These are phyloP conservation scores for Ganoderma meredithae DNA, from an alignment of 1,284 basidiomycete genomes.

Conservation along the genomic window DNA sequence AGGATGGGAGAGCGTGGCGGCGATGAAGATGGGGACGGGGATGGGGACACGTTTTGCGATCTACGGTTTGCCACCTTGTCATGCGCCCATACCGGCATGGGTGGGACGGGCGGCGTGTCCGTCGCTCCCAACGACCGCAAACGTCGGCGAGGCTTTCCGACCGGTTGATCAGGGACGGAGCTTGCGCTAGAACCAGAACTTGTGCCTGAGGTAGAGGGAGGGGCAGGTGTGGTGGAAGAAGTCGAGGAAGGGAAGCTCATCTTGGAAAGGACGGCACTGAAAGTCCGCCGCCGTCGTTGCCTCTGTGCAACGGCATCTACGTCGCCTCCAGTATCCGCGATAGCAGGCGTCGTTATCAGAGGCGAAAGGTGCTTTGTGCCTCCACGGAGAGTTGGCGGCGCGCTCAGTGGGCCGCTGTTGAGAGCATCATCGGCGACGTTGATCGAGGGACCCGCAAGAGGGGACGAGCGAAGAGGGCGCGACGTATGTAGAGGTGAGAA, in stretches of 20 bases:
- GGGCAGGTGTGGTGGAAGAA: slow-evolving; percentile 7
- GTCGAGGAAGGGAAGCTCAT: slow-evolving; percentile 21
- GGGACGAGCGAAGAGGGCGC: slow-evolving; percentile 40
- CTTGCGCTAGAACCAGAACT: background rate
- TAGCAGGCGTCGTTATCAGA: slow-evolving; percentile 21
- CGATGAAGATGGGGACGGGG: slow-evolving; percentile 10
- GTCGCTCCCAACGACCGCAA: slow-evolving; percentile 22
- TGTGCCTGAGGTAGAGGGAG: slow-evolving; percentile 6
- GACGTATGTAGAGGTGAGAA: slow-evolving; percentile 28
- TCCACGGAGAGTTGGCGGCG: slow-evolving; percentile 23
- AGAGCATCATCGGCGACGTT: slow-evolving; percentile 34
- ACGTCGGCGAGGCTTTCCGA: slow-evolving; percentile 16
- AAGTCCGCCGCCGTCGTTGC: slow-evolving; percentile 21
- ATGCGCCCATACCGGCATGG: slow-evolving; percentile 25
- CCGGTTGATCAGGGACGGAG: background rate
- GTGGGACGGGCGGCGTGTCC: slow-evolving; percentile 24
- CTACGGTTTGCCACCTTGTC: slow-evolving; percentile 1
- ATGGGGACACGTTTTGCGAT: slow-evolving; percentile 4
- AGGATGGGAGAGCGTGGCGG: slow-evolving; percentile 1
- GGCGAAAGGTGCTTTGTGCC: slow-evolving; percentile 21
- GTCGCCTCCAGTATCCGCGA: background rate
- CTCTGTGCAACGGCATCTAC: slow-evolving; percentile 14
- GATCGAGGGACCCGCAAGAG: slow-evolving; percentile 40
- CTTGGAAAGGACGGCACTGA: slow-evolving; percentile 27
- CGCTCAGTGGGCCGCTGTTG: slow-evolving; percentile 13